Percentiles rank a stretch among this genome's conserved stretches.
Conservation (phyloP, 225 moss, liverwort and hornwort species). For the Antitrichia curtipendula region DNA sequence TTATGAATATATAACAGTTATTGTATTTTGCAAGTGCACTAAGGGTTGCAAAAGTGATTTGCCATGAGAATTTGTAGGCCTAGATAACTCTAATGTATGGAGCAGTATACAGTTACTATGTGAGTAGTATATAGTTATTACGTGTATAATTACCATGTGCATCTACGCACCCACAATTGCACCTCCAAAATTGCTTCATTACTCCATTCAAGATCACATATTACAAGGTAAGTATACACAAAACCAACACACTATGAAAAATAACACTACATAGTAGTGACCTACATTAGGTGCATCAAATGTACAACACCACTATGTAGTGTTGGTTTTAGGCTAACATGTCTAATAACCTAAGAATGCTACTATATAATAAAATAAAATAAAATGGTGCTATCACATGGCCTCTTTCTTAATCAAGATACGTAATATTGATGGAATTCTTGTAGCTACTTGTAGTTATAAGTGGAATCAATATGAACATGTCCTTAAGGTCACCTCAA, state of each 20-base stretch:
- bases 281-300: background rate
- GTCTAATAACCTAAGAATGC: background rate
- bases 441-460: too few species aligned
- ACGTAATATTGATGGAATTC: too few species aligned
- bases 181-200: rapidly evolving
- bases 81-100: background rate
- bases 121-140: too few species aligned
- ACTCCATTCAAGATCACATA: background rate
- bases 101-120: rapidly evolving
- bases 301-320: background rate
- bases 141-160: too few species aligned
- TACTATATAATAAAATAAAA: background rate
- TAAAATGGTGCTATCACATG: rapidly evolving
- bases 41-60: background rate
- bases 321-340: background rate
- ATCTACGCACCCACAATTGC: rapidly evolving
- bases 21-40: rapidly evolving
- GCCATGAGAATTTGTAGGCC: background rate
- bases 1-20: background rate
- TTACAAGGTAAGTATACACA: too few species aligned
- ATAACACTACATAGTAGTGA: too few species aligned
- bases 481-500: too few species aligned
- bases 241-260: too few species aligned
- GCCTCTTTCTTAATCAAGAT: too few species aligned
- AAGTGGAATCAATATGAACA: too few species aligned